Percentiles rank a stretch among this genome's conserved stretches.
These are phyloP conservation scores for Plenodomus tracheiphilus DNA, from an alignment of 2,329 filamentous ascomycete genomes.

Conservation along the genomic window DNA sequence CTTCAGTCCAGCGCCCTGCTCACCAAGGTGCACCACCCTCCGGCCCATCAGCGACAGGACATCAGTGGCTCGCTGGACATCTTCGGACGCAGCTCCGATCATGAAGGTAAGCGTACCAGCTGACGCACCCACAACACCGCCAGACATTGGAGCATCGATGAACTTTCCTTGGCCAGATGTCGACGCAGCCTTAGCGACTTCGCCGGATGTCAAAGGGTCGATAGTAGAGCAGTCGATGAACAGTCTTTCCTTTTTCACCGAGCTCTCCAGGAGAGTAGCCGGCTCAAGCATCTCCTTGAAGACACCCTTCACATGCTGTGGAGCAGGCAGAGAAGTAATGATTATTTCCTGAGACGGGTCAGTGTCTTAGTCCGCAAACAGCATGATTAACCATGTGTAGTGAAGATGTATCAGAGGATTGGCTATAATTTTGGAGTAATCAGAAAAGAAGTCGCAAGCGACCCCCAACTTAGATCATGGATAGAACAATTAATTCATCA, in stretches of 20 bases:
- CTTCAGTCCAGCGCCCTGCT: constrained; percentile 81
- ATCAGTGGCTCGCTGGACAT: constrained; percentile 67
- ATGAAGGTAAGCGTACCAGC: constrained; percentile 94
- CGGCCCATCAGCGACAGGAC: constrained; percentile 82
- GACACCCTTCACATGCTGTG: constrained; percentile 81
- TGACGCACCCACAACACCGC: constrained; percentile 86
- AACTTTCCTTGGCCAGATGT: constrained; percentile 73
- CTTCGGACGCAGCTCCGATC: constrained; percentile 70
- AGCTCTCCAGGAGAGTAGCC: constrained; percentile 54
- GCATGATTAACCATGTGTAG: constrained; percentile 8
- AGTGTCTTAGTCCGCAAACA: constrained; percentile 12
- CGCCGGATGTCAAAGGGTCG: constrained; percentile 80
- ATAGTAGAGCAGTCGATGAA: constrained; percentile 98
- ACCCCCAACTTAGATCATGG: constrained; percentile 76
- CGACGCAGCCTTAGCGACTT: constrained; percentile 72
- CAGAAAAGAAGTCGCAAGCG: constrained; percentile 60
- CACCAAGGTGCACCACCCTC: constrained; percentile 82
- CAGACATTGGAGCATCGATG: constrained; percentile 95
- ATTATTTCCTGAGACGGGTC: constrained; percentile 69
- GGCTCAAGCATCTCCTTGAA: constrained; percentile 74
- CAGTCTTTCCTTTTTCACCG: constrained; percentile 64
- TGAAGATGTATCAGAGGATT: constrained; percentile 67
- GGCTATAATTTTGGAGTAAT: constrained; percentile 68
- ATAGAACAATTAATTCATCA: constrained; percentile 59
- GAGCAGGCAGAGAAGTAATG: constrained; percentile 87